Base-by-base conservation (phyloP, 345 rosid species). In the thale cress (Arabidopsis thaliana) region DNA sequence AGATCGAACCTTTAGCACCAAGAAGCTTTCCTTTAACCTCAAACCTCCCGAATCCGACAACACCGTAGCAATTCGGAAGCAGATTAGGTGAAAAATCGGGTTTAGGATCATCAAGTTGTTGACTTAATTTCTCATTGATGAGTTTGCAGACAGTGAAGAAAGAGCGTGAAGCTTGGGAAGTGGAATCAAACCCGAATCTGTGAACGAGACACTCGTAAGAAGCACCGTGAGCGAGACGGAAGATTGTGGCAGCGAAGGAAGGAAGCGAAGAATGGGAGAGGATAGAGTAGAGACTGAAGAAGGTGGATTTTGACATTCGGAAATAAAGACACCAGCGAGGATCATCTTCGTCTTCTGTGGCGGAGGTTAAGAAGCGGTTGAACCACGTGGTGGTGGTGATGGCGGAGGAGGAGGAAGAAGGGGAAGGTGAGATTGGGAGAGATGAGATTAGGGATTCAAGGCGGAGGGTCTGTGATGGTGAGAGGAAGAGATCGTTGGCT, bases 21-120 rank as follows among this genome's bases (percentile, higher is more conserved):
- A 85, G 38, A 28, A 85, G 52, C 69, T 87, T 78, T 22, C 85
- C 85, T 2, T 85, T 84, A 10, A 89, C 74, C 36, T 72, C 65
- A 37, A 90, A 93, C 58, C 70, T 76, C 53, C 80, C 94, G 59
- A 88, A 74, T 40, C 97, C 97, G 8, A 91, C 51, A 34, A 84
- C 88, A 36, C 96, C 96, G 12, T 96, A 88, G 45, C 96, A 92
- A 76, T 89, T 92, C 0, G 91, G 93, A 24, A 92, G 81, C 38
- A 84, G 62, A 74, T 61, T 64, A 84, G 86, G 82, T 41, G 79
- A 85, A 32, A 83, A 93, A 25, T 93, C 90, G 44, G 72, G 82
- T 46, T 86, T 65, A 8, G 85, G 84, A 32, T 85, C 80, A 64
- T 83, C 69, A 52, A 87, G 56, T 57, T 65, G 55, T 60, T 65